phyloP scores from a whole-genome alignment of 768 basidiomycete genomes.

The Ramaria rubella region DNA sequence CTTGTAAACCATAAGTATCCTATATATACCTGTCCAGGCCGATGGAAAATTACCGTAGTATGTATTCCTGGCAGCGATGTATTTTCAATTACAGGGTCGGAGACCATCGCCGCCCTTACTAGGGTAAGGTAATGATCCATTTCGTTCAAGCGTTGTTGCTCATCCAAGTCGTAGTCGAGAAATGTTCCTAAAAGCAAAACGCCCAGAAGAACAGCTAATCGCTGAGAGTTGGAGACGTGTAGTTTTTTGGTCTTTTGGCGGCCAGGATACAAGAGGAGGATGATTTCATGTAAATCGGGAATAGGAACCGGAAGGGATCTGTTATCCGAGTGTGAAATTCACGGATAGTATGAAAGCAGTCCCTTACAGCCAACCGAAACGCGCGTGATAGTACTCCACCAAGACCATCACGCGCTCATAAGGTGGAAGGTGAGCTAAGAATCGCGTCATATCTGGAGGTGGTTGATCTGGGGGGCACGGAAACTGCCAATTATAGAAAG shows the following conservation, averaged over 20 bases:
- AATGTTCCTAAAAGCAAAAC: constrained; percentile 6
- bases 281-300: too few species aligned
- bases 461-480: not conserved
- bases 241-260: not conserved
- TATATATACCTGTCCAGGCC: not conserved
- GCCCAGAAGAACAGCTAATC: not conserved
- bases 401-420: constrained; percentile 1
- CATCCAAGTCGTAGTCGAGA: not conserved
- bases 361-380: constrained; percentile 5
- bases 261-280: too few species aligned
- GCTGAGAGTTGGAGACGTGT: not conserved
- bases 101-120: constrained; percentile 4
- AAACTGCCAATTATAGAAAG: constrained; percentile 1
- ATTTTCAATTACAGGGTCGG: not conserved
- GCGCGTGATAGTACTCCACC: not conserved
- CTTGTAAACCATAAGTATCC: not conserved
- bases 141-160: not conserved
- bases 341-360: not conserved
- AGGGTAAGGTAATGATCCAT: constrained; percentile 1
- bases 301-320: not conserved
- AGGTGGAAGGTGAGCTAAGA: not conserved
- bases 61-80: not conserved
- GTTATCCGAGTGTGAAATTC: not conserved
- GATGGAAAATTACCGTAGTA: not conserved
- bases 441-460: not conserved